Evolutionary conservation across 768 basidiomycete species (phyloP).

Genomic region (Pseudohyphozyma bogoriensis): DNA sequence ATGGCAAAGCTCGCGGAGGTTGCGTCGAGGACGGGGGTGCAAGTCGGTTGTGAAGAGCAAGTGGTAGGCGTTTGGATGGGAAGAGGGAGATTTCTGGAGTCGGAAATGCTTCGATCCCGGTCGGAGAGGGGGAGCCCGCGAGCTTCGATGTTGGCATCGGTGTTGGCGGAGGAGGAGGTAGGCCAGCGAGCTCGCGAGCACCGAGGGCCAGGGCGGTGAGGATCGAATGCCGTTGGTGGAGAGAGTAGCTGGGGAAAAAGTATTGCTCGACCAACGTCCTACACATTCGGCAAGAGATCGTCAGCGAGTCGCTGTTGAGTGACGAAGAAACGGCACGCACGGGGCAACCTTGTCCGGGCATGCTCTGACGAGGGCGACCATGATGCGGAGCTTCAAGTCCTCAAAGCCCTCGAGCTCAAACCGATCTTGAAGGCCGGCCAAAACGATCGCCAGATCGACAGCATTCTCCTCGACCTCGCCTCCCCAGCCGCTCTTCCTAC

Average conservation of each 20-base stretch:
- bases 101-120: slow-evolving; percentile 26
- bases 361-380: slow-evolving; percentile 70
- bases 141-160: not conserved
- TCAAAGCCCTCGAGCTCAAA: slow-evolving; percentile 75
- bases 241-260: slow-evolving; percentile 86
- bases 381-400: slow-evolving; percentile 58
- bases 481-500: slow-evolving; percentile 74
- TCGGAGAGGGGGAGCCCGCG: not conserved
- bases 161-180: slow-evolving; percentile 37
- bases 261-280: slow-evolving; percentile 83
- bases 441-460: slow-evolving; percentile 61
- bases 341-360: slow-evolving; percentile 67
- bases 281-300: not conserved
- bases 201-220: slow-evolving; percentile 78
- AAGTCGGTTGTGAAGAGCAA: slow-evolving; percentile 60
- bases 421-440: slow-evolving; percentile 68
- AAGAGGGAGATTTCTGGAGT: slow-evolving; percentile 44
- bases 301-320: not conserved
- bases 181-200: slow-evolving; percentile 65
- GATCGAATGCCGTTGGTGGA: slow-evolving; percentile 70
- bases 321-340: slow-evolving; percentile 46
- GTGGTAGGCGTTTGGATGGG: slow-evolving; percentile 71
- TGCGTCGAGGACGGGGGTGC: slow-evolving; percentile 25
- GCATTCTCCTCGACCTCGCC: slow-evolving; percentile 87
- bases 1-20: slow-evolving; percentile 19